Evolutionary conservation across 495 filamentous ascomycete genomes (phyloP), one percentile per base, ranked within the genome.

Genomic region (Aspergillus cavernicola): DNA sequence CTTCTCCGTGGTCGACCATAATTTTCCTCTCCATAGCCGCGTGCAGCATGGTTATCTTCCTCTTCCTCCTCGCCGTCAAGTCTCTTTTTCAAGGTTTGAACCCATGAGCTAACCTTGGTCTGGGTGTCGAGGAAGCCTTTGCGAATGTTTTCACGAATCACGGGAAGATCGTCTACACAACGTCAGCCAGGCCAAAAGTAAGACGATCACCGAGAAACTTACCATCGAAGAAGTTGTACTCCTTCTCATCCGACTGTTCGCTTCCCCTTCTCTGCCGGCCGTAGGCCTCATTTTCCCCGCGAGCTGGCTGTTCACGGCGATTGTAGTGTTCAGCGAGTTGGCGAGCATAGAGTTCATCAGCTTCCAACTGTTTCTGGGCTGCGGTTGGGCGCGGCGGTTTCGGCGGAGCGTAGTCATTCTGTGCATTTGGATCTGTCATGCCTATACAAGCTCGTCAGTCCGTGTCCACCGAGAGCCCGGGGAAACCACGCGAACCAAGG

Each of bases 101-200:
- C 86, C 92, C 92, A 97, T 40, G 82, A 78, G 72, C 95, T 97
- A 63, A 98, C 88, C 64, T 86, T 96, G 11, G 79, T 81, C 73
- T 98, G 93, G 19, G 93, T 98, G 56, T 97, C 90, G 33, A 93
- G 50, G 71, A 98, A 97, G 1, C 93, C 93, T 72, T 97, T 95
- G 60, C 85, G 87, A 57, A 98, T 81, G 56, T 95, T 97, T 62
- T 95, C 89, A 53, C 85, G 86, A 66, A 98, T 97, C 41, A 92
- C 85, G 3, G 93, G 93, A 38, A 98, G 79, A 59, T 98, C 93
- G 63, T 98, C 93, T 80, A 60, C 49, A 48, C 33, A 35, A 32
- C 10, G 23, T 31, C 32, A 15, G 52, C 64, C 43, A 49, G 28
- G 5, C 29, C 19, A 50, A 41, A n/a, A 50, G 51, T 16, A 12